Base-by-base conservation (phyloP, 345 rosid genomes). In the Kandelia obovata region DNA sequence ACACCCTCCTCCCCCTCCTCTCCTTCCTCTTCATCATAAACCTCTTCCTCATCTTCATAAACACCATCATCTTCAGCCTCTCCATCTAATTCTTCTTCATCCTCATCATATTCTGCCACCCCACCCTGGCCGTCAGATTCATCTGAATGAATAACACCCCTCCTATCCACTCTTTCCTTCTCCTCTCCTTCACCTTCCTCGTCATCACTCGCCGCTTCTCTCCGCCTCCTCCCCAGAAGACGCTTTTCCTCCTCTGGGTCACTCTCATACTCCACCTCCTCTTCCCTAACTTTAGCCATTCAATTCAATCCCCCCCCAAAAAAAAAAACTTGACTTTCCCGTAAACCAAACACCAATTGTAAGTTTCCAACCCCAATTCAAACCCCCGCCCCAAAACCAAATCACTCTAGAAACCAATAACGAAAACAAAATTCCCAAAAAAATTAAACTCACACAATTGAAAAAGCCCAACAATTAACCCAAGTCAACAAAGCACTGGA, bases 141-240 rank as follows among this genome's bases (percentile, higher is more conserved):
- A 52, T 87, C 94, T 0, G 91, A 89, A 46, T 81, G 84, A 79
- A 86, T 64, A 73, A 53, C 62, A 58, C 47, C 81, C 69, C 81
- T 82, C 32, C 70, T 79, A 61, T 85, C 80, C 79, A 73, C 58
- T 64, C 75, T 53, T 32, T 19, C 72, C 34, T 64, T 74, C 55
- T 67, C 80, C 59, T 75, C 69, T 11, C 32, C 74, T 64, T 61
- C 83, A 35, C 63, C 86, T n/a, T 86, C 94, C 74, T 93, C 98
- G 10, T 94, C 97, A 63, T 94, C 98, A 70, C 96, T 91, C n/a
- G 98, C 86, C 9, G 78, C 98, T 69, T 83, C 82, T 68, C 96
- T 77, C 74, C 92, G 84, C 71, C 96, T 78, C 82, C 87, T 82
- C 7, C 79, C 87, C 71, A 91, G 75, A 11, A 90, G 81, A 47